These are phyloP conservation scores for Camellia japonica DNA, from an alignment of 148 eudicot genomes.

Conservation along the genomic window DNA sequence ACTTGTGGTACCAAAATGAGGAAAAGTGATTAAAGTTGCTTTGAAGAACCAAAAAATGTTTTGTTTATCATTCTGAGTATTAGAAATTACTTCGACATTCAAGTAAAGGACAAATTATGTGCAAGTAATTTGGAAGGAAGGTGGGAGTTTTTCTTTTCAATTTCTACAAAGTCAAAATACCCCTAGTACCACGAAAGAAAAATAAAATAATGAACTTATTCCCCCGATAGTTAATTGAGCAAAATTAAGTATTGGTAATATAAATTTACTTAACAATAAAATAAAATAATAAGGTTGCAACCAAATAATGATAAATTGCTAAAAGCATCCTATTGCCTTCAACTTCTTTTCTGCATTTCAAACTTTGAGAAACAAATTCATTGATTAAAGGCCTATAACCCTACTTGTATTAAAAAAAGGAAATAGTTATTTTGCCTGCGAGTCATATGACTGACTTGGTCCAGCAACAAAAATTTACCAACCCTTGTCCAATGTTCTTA, in stretches of 20 bases:
- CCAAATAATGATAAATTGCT: neutral
- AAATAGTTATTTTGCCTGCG: neutral
- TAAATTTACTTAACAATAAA: neutral
- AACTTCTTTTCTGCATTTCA: neutral
- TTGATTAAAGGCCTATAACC: neutral
- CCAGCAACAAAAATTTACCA: neutral
- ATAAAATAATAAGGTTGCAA: neutral
- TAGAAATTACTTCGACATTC: neutral
- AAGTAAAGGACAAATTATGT: neutral
- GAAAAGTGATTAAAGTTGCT: neutral
- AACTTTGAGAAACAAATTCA: neutral
- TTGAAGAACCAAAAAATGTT: neutral
- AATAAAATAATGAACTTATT: neutral
- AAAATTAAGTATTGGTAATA: neutral
- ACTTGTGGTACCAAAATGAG: neutral
- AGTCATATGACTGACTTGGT: neutral
- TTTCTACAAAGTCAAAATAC: neutral
- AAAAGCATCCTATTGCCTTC: too few relatives aligned
- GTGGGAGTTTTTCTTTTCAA: neutral
- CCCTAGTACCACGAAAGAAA: neutral
- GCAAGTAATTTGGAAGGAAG: neutral
- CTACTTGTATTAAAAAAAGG: neutral
- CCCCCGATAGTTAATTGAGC: neutral
- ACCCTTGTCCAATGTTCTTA: neutral
- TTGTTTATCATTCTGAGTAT: neutral